phyloP scores from a whole-genome alignment of 352 stramenopile genomes.

The Phytopythium kandeliae region DNA sequence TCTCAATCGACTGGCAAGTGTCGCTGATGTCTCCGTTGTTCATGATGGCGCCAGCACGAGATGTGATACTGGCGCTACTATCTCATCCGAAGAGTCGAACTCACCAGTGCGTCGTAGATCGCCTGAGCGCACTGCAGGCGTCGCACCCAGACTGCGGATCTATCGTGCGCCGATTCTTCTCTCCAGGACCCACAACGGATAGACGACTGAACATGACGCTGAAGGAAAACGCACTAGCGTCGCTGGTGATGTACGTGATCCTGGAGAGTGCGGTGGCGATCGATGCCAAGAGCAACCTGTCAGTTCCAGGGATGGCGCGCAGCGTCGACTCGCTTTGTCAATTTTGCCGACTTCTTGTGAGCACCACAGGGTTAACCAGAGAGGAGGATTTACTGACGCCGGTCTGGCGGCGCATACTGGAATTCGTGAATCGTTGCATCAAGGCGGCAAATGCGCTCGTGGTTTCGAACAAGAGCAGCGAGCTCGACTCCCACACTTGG shows the following conservation, averaged over 20 bases:
- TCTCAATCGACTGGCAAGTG: slow-evolving; percentile 36
- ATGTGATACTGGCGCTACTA: slow-evolving; percentile 24
- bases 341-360: not conserved
- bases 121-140: slow-evolving; percentile 7
- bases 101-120: slow-evolving; percentile 10
- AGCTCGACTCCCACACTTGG: slow-evolving; percentile 3
- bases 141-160: not conserved
- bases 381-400: not conserved
- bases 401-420: not conserved
- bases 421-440: slow-evolving; percentile 1
- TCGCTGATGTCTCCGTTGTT: slow-evolving; percentile 33
- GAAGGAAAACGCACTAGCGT: not conserved
- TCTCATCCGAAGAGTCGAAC: slow-evolving; percentile 49
- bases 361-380: not conserved
- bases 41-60: slow-evolving; percentile 5
- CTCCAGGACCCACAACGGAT: not conserved
- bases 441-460: not conserved
- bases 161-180: slow-evolving; percentile 1
- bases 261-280: slow-evolving; percentile 4
- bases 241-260: not conserved
- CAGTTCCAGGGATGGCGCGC: not conserved
- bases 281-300: slow-evolving; percentile 6
- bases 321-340: not conserved
- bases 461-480: not conserved
- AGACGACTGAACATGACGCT: not conserved